These are phyloP conservation scores for Pouteria glomerata DNA, from an alignment of 148 eudicot species.

Conservation along the genomic window DNA sequence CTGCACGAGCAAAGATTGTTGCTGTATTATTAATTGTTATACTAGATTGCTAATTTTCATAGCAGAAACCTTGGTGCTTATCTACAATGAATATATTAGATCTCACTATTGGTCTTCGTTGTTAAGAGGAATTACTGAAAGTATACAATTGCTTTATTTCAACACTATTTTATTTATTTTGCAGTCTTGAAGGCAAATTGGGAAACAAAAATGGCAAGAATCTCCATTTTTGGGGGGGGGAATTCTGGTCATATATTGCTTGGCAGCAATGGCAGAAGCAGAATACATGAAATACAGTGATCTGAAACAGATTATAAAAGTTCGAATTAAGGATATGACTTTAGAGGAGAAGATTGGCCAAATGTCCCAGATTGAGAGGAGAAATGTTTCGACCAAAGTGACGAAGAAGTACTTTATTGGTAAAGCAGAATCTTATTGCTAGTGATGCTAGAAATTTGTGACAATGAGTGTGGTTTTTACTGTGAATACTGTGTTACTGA, in stretches of 20 bases:
- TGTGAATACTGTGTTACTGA: not conserved
- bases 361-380: slow-evolving; percentile 21
- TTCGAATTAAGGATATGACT: slow-evolving; percentile 24
- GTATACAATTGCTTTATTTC: not conserved
- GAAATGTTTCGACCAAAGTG: slow-evolving; percentile 12
- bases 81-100: no score
- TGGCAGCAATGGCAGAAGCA: slow-evolving; percentile 16
- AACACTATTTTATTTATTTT: not conserved
- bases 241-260: slow-evolving; percentile 12
- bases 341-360: slow-evolving; percentile 28
- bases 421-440: not conserved
- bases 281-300: slow-evolving; percentile 20
- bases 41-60: not conserved
- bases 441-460: not conserved
- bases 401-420: slow-evolving; percentile 25
- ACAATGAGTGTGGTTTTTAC: not conserved
- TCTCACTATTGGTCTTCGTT: not conserved
- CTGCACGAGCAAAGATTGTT: not conserved
- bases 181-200: not conserved
- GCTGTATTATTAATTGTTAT: not conserved
- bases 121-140: not conserved
- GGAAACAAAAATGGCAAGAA: slow-evolving; percentile 9
- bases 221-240: not conserved
- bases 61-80: not conserved
- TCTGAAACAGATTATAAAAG: slow-evolving; percentile 11